Evolutionary conservation across 2,329 filamentous ascomycete species (phyloP), one percentile per base, ranked within the genome.

Genomic region (Colletotrichum sp.): DNA sequence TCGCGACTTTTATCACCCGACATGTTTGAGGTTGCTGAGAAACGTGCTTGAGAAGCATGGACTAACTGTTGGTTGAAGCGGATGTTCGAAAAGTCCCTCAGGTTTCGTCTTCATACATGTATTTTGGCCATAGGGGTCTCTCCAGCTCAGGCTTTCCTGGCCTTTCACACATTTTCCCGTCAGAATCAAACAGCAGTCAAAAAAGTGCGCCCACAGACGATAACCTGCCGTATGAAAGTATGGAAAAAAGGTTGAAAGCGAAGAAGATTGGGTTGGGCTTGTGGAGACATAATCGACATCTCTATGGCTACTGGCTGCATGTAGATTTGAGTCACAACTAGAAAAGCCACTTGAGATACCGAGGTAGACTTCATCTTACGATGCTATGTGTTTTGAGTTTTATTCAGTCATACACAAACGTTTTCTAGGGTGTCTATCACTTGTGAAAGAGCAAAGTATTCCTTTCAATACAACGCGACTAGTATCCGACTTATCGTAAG

Each of bases 1-100:
- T 9, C n/a, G 24, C 28, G 28, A 34, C n/a, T 72, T 72, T 12
- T 68, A 72, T 21, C 70, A 72, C n/a, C 70, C 70, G 10, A 72
- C 70, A 21, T 72, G 70, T 26, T 24, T 62, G 10, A 32, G 67
- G 16, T 18, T 62, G 16, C 30, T 69, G 18, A 52, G 34, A 34
- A 24, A 24, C 2, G 36, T 69, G 24, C 55, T 69, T 13, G 34
- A 32, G 6, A 69, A 62, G 18, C 21, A 73, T 30, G 16, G 80
- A 65, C 36, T 30, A 24, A 68, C 7, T 5, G 32, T 68, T 21
- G 24, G 38, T 13, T 58, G 36, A 52, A 7, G 8, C 0, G 43
- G 12, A 48, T 21, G 18, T 13, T 21, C 43, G n/a, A 48, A 48
- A 13, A 7, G 10, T 21, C n/a, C 10, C n/a, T 1, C 5, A 32